These are phyloP conservation scores for Danielia oregonensis DNA, from an alignment of 805 yeast species.

Conservation along the genomic window DNA sequence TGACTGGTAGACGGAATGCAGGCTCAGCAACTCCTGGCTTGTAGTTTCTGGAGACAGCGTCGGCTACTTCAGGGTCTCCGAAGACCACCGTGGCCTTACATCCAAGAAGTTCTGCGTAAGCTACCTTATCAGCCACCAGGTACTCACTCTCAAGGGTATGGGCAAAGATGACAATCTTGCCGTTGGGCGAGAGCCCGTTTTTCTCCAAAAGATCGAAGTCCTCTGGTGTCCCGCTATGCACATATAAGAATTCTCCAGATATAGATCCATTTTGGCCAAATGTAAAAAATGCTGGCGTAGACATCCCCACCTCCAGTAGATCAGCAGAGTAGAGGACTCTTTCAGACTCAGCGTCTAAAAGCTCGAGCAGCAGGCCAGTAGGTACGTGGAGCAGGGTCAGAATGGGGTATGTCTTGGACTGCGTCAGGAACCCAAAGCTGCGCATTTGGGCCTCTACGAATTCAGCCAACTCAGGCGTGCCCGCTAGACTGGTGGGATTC, in stretches of 20 bases:
- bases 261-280: slow-evolving; percentile 26
- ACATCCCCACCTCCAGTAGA: slow-evolving; percentile 20
- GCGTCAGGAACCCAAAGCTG: slow-evolving; percentile 24
- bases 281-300: slow-evolving; percentile 30
- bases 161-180: slow-evolving; percentile 28
- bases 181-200: slow-evolving; percentile 17
- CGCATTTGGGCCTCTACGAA: slow-evolving; percentile 26
- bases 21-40: slow-evolving; percentile 5
- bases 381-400: slow-evolving; percentile 18
- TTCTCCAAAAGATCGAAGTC: slow-evolving; percentile 24
- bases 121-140: slow-evolving; percentile 11
- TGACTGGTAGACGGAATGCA: slow-evolving; percentile 13
- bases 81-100: slow-evolving; percentile 13
- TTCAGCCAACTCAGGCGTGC: slow-evolving; percentile 21
- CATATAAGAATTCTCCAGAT: slow-evolving; percentile 24
- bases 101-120: slow-evolving; percentile 9
- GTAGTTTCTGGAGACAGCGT: slow-evolving; percentile 11
- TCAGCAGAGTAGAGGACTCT: slow-evolving; percentile 24
- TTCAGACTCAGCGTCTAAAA: slow-evolving; percentile 19
- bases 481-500: slow-evolving; percentile 18
- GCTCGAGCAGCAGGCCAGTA: slow-evolving; percentile 20
- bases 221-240: slow-evolving; percentile 25
- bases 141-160: slow-evolving; percentile 7
- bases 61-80: slow-evolving; percentile 7
- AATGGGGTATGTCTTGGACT: slow-evolving; percentile 10